These are phyloP conservation scores for Hygrophila difformis DNA, from an alignment of 257 asterid genomes.

Conservation along the genomic window DNA sequence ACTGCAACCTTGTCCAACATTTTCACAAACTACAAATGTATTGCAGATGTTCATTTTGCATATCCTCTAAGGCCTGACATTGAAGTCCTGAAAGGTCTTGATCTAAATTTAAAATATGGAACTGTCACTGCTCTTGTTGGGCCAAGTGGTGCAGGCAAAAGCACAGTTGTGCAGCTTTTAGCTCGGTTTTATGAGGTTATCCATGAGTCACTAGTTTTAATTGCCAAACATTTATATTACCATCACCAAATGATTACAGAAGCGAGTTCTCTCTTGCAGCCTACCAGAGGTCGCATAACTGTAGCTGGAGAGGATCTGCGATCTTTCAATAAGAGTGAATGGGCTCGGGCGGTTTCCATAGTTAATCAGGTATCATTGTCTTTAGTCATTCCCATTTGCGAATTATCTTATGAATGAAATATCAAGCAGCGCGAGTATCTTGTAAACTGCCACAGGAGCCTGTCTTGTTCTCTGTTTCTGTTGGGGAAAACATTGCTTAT, in stretches of 20 bases:
- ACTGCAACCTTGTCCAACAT: slow-evolving; percentile 1
- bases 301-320: slow-evolving; percentile 97
- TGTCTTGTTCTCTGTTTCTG: slow-evolving; percentile 83
- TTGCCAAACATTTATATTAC: slow-evolving; percentile 1
- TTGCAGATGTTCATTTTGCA: slow-evolving; percentile 78
- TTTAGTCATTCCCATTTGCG: too few relatives aligned
- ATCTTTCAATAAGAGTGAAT: slow-evolving; percentile 83
- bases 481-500: slow-evolving; percentile 93
- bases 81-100: slow-evolving; percentile 69
- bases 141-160: slow-evolving; percentile 95
- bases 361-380: slow-evolving; percentile 93
- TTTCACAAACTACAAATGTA: slow-evolving; percentile 9
- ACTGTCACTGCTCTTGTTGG: slow-evolving; percentile 95
- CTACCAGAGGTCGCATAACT: slow-evolving; percentile 80
- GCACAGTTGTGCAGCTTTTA: slow-evolving; percentile 88
- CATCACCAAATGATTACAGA: background rate
- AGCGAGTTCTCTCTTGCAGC: slow-evolving; percentile 45
- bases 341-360: slow-evolving; percentile 87
- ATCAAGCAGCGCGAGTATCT: too few relatives aligned
- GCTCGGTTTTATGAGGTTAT: slow-evolving; percentile 93
- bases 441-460: slow-evolving; percentile 57
- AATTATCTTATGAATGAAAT: too few relatives aligned
- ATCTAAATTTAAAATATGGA: slow-evolving; percentile 68
- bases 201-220: background rate
- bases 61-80: slow-evolving; percentile 96